These are phyloP conservation scores for Cytospora leucostoma DNA, from an alignment of 2,329 filamentous ascomycete genomes.

Conservation along the genomic window DNA sequence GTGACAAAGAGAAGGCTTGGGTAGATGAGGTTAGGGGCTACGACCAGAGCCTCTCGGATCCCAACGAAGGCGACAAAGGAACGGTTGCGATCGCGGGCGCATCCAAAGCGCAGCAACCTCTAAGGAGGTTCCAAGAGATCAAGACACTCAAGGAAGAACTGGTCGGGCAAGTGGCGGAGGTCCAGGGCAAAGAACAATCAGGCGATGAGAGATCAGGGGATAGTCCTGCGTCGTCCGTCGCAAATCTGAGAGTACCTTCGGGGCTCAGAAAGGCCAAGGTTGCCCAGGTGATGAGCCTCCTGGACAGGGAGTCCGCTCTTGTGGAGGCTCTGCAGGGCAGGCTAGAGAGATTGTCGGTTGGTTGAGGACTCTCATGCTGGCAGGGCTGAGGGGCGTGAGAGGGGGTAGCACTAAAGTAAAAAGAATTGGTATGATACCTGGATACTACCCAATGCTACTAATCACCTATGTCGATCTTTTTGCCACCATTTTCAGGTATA, in stretches of 20 bases:
- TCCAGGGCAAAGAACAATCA: slow-evolving; percentile 36
- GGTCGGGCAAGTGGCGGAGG: slow-evolving; percentile 50
- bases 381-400: slow-evolving; percentile 2
- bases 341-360: slow-evolving; percentile 56
- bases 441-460: slow-evolving; percentile 23
- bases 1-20: slow-evolving; percentile 62
- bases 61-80: slow-evolving; percentile 32
- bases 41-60: slow-evolving; percentile 44
- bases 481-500: neutral
- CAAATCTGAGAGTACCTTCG: slow-evolving; percentile 55
- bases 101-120: slow-evolving; percentile 50
- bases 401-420: slow-evolving; percentile 8
- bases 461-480: slow-evolving; percentile 14
- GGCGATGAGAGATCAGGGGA: slow-evolving; percentile 34
- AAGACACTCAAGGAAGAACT: slow-evolving; percentile 56
- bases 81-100: slow-evolving; percentile 26
- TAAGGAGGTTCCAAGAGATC: slow-evolving; percentile 60
- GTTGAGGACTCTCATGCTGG: slow-evolving; percentile 22
- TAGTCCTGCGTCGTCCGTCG: slow-evolving; percentile 36
- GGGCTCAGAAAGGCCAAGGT: slow-evolving; percentile 65
- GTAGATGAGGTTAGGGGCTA: slow-evolving; percentile 44
- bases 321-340: slow-evolving; percentile 67
- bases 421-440: slow-evolving; percentile 17
- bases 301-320: slow-evolving; percentile 67
- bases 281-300: slow-evolving; percentile 60